Percentiles rank a stretch among this genome's conserved stretches.
Conservation (phyloP, 129 eudicot genomes). For the Flaveria linearis region DNA sequence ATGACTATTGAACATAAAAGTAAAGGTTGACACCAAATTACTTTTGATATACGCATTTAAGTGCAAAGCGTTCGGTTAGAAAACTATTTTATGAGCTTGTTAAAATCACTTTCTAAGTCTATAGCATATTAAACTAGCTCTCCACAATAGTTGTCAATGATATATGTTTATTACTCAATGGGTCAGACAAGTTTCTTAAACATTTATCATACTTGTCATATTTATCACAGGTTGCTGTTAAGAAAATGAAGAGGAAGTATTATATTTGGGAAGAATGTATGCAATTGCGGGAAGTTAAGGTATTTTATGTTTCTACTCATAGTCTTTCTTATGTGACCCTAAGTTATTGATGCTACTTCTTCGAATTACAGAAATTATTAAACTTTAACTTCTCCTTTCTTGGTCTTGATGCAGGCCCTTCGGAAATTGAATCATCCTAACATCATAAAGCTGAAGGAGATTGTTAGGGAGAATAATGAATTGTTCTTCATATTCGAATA, state of each 20-base stretch:
- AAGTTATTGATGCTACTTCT: slow-evolving; percentile 1
- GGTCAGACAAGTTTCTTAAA: not conserved
- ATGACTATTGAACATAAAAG: slow-evolving; percentile 12
- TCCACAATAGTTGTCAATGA: not conserved
- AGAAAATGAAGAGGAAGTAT: slow-evolving; percentile 91
- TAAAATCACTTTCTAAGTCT: not conserved
- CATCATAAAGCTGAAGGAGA: slow-evolving; percentile 85
- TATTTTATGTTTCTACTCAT: slow-evolving; percentile 20
- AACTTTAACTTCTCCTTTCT: slow-evolving; percentile 9
- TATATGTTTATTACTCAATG: not conserved
- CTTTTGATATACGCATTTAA: not conserved
- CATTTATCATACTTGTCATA: not conserved
- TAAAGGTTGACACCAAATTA: not conserved
- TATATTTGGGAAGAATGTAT: slow-evolving; percentile 90
- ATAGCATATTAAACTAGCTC: slow-evolving; percentile 4
- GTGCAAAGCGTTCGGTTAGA: not conserved
- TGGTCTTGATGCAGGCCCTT: slow-evolving; percentile 58
- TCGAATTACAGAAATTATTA: not conserved
- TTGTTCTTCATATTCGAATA: slow-evolving; percentile 91
- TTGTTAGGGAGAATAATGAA: slow-evolving; percentile 83
- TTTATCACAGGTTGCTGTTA: slow-evolving; percentile 81
- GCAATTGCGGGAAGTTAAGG: slow-evolving; percentile 94
- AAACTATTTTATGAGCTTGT: not conserved
- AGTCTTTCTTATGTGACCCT: not conserved
- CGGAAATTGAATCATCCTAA: slow-evolving; percentile 88